phyloP scores from a whole-genome alignment of 2,329 filamentous ascomycete genomes.

The Trichoderma brevicompactum region DNA sequence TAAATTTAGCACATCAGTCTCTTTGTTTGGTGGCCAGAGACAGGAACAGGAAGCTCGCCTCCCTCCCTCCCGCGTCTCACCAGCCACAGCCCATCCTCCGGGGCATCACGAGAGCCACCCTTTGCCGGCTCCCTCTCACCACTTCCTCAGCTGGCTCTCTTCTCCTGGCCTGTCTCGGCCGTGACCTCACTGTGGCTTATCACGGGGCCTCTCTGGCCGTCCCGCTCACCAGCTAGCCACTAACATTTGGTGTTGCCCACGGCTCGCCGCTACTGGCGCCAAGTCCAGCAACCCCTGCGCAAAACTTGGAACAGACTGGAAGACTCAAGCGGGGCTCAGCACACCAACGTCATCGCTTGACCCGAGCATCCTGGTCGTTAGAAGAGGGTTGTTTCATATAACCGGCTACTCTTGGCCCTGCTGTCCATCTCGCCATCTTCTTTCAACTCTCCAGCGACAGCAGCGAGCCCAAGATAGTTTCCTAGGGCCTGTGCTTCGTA shows the following conservation, averaged over 20 bases:
- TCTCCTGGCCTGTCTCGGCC: neutral
- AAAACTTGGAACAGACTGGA: conserved; percentile 28
- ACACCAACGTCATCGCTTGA: conserved; percentile 29
- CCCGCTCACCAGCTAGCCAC: conserved; percentile 8
- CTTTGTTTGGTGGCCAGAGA: neutral
- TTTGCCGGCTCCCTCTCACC: conserved; percentile 4
- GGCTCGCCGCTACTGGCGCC: conserved; percentile 6
- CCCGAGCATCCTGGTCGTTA: neutral
- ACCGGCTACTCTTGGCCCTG: neutral
- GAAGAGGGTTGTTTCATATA: conserved; percentile 21
- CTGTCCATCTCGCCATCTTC: conserved; percentile 10
- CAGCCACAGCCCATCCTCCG: conserved; percentile 15
- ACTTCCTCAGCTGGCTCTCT: neutral
- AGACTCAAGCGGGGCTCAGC: conserved; percentile 29
- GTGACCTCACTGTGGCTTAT: conserved; percentile 28
- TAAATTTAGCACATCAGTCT: neutral
- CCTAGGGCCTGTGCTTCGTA: too few relatives aligned
- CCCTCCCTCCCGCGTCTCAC: conserved; percentile 4
- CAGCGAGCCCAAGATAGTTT: neutral
- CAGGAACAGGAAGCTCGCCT: neutral
- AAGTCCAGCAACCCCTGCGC: conserved; percentile 12
- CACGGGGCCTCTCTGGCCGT: conserved; percentile 18
- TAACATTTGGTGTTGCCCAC: conserved; percentile 8
- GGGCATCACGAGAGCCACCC: conserved; percentile 17
- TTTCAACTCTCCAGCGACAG: conserved; percentile 2